Evolutionary conservation across 2,329 filamentous ascomycete genomes (phyloP).

Genomic region (Pezicula rhizophila): DNA sequence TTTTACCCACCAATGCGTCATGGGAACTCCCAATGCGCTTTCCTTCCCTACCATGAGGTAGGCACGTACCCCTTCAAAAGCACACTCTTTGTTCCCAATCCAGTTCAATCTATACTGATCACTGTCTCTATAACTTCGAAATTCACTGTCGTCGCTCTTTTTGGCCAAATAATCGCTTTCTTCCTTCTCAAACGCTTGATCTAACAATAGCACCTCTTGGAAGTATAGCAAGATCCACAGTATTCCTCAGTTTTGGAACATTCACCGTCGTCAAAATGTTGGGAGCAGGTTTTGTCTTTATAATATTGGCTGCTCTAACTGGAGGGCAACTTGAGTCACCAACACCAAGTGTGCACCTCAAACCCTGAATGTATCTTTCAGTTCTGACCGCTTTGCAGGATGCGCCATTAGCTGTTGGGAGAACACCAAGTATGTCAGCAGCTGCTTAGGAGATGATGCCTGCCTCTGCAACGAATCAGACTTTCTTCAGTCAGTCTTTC

Average conservation of each 20-base stretch:
- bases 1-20: not conserved
- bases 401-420: slow-evolving; percentile 30
- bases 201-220: too few species aligned
- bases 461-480: slow-evolving; percentile 28
- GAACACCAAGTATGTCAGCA: slow-evolving; percentile 29
- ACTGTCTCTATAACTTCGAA: too few species aligned
- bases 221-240: too few species aligned
- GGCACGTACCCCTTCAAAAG: too few species aligned
- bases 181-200: too few species aligned
- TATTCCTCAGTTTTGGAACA: too few species aligned
- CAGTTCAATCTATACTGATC: too few species aligned
- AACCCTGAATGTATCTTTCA: not conserved
- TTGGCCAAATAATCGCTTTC: too few species aligned
- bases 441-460: slow-evolving; percentile 20
- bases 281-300: slow-evolving; percentile 6
- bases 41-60: too few species aligned
- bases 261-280: not conserved
- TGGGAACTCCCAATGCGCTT: not conserved
- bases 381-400: slow-evolving; percentile 10
- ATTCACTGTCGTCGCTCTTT: too few species aligned
- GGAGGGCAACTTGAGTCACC: slow-evolving; percentile 9
- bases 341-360: slow-evolving; percentile 6
- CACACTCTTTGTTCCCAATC: too few species aligned
- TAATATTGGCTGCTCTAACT: slow-evolving; percentile 8
- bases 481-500: slow-evolving; percentile 25